Evolutionary conservation across 768 basidiomycete species (phyloP).

Genomic region (Russula olivacea): DNA sequence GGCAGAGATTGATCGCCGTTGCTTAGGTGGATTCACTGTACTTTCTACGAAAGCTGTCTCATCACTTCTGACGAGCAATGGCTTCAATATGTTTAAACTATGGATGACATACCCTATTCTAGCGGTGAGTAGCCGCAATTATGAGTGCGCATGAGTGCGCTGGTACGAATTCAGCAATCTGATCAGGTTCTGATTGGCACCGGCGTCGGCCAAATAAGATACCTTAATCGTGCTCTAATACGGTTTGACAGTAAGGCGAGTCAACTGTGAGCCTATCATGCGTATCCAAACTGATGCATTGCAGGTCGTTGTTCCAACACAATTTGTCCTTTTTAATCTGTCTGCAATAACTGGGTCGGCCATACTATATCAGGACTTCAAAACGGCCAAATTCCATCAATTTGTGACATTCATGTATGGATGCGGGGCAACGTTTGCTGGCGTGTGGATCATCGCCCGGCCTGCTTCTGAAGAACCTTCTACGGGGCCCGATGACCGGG

Average conservation of each 20-base stretch:
- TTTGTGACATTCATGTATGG: constrained; percentile 83
- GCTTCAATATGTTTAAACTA: constrained; percentile 67
- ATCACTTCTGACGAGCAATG: constrained; percentile 72
- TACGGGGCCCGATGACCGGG: constrained; percentile 28
- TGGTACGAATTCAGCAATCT: neutral
- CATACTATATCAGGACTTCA: constrained; percentile 92
- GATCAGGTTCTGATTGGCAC: constrained; percentile 63
- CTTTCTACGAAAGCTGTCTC: constrained; percentile 90
- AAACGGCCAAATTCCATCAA: constrained; percentile 71
- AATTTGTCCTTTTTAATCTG: constrained; percentile 92
- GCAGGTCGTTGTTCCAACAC: constrained; percentile 86
- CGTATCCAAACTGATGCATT: constrained; percentile 3
- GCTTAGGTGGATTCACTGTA: constrained; percentile 81
- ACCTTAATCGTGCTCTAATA: constrained; percentile 84
- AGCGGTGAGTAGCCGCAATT: constrained; percentile 41
- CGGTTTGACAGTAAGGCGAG: constrained; percentile 85
- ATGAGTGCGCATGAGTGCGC: neutral
- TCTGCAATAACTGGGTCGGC: constrained; percentile 91
- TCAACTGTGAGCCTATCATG: neutral
- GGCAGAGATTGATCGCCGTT: neutral
- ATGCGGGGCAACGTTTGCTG: constrained; percentile 81
- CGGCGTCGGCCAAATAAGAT: constrained; percentile 78
- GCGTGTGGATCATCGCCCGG: constrained; percentile 85
- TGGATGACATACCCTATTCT: constrained; percentile 83
- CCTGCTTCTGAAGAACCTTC: constrained; percentile 31